phyloP scores from a whole-genome alignment of 345 rosid genomes.

The Combretum micranthum region DNA sequence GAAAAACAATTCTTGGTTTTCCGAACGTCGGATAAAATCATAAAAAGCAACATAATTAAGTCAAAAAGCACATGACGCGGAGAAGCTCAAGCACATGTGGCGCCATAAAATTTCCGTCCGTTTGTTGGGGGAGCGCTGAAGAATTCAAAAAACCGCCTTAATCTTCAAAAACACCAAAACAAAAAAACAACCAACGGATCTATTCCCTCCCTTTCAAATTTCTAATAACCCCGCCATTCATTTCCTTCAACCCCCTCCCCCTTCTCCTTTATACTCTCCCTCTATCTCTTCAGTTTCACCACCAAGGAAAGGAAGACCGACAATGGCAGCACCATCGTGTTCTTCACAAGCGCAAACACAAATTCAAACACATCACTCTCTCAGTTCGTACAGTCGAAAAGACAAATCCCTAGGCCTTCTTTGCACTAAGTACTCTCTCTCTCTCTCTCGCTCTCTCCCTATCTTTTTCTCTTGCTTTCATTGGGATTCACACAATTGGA shows the following conservation, averaged over 20 bases:
- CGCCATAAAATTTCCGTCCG: no score
- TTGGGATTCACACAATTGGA: not conserved
- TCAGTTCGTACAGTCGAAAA: constrained; percentile 63
- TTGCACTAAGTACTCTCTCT: constrained; percentile 57
- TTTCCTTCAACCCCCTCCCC: not conserved
- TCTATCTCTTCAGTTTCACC: not conserved
- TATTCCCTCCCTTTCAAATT: constrained; percentile 7
- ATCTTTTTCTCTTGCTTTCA: not conserved
- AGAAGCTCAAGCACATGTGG: no score
- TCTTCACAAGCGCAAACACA: no score
- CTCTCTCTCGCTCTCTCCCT: not conserved
- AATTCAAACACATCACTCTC: constrained; percentile 28
- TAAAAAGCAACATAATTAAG: no score
- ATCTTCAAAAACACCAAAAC: no score
- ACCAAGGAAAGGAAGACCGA: not conserved
- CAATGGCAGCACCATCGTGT: no score
- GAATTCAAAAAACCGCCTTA: no score
- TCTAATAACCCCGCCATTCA: constrained; percentile 11
- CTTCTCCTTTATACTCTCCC: not conserved
- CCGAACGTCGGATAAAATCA: no score
- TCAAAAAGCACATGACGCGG: no score
- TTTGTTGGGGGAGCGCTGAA: no score
- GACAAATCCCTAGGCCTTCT: constrained; percentile 90
- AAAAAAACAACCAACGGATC: no score
- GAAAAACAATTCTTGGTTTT: no score